Percentiles rank a stretch among this genome's conserved stretches.
Conservation (phyloP, 1,284 basidiomycete species). For the Ustilago trichophora region DNA sequence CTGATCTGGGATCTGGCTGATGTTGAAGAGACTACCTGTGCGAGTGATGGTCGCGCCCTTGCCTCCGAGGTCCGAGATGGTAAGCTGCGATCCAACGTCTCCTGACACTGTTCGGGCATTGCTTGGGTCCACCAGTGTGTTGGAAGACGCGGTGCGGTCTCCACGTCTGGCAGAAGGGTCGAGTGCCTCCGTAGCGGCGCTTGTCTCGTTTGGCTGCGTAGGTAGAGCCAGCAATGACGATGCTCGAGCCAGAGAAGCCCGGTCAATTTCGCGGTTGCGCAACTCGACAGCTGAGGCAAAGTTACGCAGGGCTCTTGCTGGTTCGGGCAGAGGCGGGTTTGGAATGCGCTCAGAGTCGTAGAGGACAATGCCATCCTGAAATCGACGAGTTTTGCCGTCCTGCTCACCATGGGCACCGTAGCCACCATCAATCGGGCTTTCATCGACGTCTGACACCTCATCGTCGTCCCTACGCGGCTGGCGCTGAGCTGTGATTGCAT, state of each 20-base stretch:
- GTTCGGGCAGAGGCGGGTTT: slow-evolving; percentile 19
- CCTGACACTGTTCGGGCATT: slow-evolving; percentile 29
- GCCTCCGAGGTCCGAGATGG: slow-evolving; percentile 41
- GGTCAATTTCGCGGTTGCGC: slow-evolving; percentile 21
- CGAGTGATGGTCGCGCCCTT: slow-evolving; percentile 47
- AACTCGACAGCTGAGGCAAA: slow-evolving; percentile 39
- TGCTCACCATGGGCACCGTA: neutral
- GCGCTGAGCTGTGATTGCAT: slow-evolving; percentile 8
- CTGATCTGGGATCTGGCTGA: slow-evolving; percentile 48
- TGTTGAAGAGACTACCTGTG: slow-evolving; percentile 49
- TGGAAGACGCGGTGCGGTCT: slow-evolving; percentile 46
- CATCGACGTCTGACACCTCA: slow-evolving; percentile 19
- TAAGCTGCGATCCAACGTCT: slow-evolving; percentile 27
- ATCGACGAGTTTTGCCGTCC: slow-evolving; percentile 26
- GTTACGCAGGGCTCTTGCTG: slow-evolving; percentile 23
- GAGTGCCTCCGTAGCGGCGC: neutral
- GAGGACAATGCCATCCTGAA: slow-evolving; percentile 45
- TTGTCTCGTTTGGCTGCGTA: slow-evolving; percentile 1
- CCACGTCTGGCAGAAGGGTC: slow-evolving; percentile 11
- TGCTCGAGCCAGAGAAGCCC: slow-evolving; percentile 13
- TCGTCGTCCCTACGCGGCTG: neutral
- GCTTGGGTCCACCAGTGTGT: slow-evolving; percentile 42
- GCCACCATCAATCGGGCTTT: neutral
- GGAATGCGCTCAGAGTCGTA: slow-evolving; percentile 46
- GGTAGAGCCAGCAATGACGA: slow-evolving; percentile 36